These are phyloP conservation scores for Pneumocystis oryctolagi DNA, from an alignment of 1,139 yeast genomes.

Conservation along the genomic window DNA sequence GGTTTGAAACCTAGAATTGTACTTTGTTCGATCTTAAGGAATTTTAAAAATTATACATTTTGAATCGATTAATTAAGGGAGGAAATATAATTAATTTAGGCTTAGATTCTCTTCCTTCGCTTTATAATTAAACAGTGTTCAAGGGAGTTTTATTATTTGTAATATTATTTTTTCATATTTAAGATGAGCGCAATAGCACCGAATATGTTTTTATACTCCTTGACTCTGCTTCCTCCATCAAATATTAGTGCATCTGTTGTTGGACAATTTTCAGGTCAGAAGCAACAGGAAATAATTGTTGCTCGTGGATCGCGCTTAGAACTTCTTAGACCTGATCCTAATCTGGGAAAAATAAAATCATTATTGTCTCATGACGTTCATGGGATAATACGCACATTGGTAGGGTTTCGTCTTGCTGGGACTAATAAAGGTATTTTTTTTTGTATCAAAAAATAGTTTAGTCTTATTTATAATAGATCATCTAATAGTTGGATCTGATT, in stretches of 20 bases:
- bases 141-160: neutral
- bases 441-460: neutral
- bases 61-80: neutral
- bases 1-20: neutral
- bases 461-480: constrained; percentile 30
- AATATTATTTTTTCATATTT: neutral
- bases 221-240: constrained; percentile 47
- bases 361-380: constrained; percentile 37
- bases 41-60: neutral
- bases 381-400: constrained; percentile 44
- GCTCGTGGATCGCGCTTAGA: constrained; percentile 43
- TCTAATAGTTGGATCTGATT: constrained; percentile 61
- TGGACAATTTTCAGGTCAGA: constrained; percentile 54
- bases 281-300: constrained; percentile 46
- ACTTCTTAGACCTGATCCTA: constrained; percentile 37
- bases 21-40: neutral
- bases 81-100: neutral
- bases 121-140: neutral
- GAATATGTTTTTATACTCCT: constrained; percentile 43
- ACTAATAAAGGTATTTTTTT: constrained; percentile 16
- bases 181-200: constrained; percentile 2
- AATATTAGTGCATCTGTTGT: constrained; percentile 39
- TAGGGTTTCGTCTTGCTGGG: constrained; percentile 39
- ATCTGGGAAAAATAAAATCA: constrained; percentile 40
- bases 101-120: neutral